A percentile compares a stretch with the other conserved stretches of the same genome.
phyloP scores from a whole-genome alignment of 371 early-diverging fungal species.

The Syncephalis plumigaleata region DNA sequence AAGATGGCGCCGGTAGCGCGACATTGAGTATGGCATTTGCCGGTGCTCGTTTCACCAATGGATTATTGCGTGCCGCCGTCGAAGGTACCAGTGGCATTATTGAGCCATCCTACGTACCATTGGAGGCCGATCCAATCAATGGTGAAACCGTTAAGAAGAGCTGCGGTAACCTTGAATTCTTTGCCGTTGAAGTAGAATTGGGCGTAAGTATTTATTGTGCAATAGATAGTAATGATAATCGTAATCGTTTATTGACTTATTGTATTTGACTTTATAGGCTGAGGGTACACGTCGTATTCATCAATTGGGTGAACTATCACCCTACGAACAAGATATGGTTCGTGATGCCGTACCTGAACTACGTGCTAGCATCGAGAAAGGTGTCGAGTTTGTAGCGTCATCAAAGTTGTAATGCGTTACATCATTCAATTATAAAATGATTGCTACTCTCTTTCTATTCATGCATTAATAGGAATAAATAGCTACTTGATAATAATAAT shows the following conservation, averaged over 20 bases:
- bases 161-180: slow-evolving; percentile 69
- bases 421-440: no score
- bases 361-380: slow-evolving; percentile 85
- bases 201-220: slow-evolving; percentile 29
- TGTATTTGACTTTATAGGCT: no score
- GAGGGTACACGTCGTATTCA: slow-evolving; percentile 87
- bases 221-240: no score
- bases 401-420: no score
- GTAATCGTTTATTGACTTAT: no score
- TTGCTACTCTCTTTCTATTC: no score
- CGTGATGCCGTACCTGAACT: slow-evolving; percentile 79
- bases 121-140: slow-evolving; percentile 8
- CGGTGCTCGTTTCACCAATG: slow-evolving; percentile 89
- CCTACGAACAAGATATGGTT: slow-evolving; percentile 82
- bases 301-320: slow-evolving; percentile 69
- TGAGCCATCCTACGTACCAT: slow-evolving; percentile 81
- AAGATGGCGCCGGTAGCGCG: slow-evolving; percentile 95
- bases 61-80: slow-evolving; percentile 76
- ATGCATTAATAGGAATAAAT: no score
- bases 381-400: slow-evolving; percentile 31
- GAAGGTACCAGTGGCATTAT: slow-evolving; percentile 72
- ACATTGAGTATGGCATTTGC: slow-evolving; percentile 98
- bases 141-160: slow-evolving; percentile 8
- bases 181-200: slow-evolving; percentile 90
- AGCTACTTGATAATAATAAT: no score